Percentiles rank a stretch among this genome's conserved stretches.
Conservation (phyloP, 2,329 filamentous ascomycete species). For the Bertia moriformis region DNA sequence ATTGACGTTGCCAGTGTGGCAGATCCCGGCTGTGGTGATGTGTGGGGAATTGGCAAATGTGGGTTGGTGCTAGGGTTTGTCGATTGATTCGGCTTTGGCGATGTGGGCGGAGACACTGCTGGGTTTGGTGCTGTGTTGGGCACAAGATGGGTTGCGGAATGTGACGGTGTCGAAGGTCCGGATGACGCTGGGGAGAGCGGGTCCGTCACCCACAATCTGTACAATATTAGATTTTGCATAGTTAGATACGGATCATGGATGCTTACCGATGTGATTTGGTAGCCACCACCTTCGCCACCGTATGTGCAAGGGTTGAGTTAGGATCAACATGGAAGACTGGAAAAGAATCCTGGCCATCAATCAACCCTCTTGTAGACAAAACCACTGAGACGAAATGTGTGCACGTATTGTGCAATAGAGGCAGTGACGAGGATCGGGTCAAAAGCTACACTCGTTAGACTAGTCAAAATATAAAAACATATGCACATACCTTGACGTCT, state of each 20-base stretch:
- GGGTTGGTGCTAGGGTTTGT: conserved; percentile 4
- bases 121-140: conserved; percentile 45
- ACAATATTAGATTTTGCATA: not conserved
- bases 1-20: conserved; percentile 36
- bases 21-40: conserved; percentile 31
- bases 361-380: conserved; percentile 47
- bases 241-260: not conserved
- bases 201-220: conserved; percentile 53
- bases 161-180: not conserved
- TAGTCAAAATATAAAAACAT: not conserved
- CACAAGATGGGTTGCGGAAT: not conserved
- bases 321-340: conserved; percentile 56
- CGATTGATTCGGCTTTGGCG: conserved; percentile 4
- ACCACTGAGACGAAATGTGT: conserved; percentile 60
- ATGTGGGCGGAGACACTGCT: conserved; percentile 8
- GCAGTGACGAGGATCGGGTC: conserved; percentile 9
- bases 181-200: conserved; percentile 30
- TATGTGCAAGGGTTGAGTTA: conserved; percentile 50
- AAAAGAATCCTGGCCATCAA: conserved; percentile 54
- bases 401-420: conserved; percentile 51
- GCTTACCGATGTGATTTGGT: conserved; percentile 38
- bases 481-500: conserved; percentile 33
- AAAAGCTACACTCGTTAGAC: not conserved
- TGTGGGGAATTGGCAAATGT: conserved; percentile 13
- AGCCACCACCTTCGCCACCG: conserved; percentile 54